Percentiles rank a stretch among this genome's conserved stretches.
These are phyloP conservation scores for Aspergillus sergii DNA, from an alignment of 2,329 filamentous ascomycete species.

Conservation along the genomic window DNA sequence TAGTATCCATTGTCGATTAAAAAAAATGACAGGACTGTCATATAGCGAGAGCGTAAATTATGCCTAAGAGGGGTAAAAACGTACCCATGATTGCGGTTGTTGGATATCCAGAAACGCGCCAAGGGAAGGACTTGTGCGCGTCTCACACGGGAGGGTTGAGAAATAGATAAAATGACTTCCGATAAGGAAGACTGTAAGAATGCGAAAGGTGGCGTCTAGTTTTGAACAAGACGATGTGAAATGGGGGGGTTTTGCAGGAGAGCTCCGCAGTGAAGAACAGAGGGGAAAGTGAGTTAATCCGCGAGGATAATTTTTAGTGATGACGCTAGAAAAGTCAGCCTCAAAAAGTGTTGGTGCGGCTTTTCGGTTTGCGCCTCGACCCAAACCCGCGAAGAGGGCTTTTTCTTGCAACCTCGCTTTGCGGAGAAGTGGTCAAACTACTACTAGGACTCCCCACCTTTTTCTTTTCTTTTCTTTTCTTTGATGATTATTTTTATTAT, in stretches of 20 bases:
- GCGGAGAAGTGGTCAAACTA: background rate
- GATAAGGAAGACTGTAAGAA: slow-evolving; percentile 22
- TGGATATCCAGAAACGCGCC: slow-evolving; percentile 42
- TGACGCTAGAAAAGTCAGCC: slow-evolving; percentile 46
- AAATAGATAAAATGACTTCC: slow-evolving; percentile 20
- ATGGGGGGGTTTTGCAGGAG: slow-evolving; percentile 21
- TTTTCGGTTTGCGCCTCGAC: slow-evolving; percentile 22
- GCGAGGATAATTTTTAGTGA: slow-evolving; percentile 47
- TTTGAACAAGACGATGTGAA: slow-evolving; percentile 17
- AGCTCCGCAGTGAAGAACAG: slow-evolving; percentile 29
- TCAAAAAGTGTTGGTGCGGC: slow-evolving; percentile 34
- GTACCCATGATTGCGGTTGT: slow-evolving; percentile 63
- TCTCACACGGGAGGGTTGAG: slow-evolving; percentile 32
- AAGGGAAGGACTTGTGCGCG: slow-evolving; percentile 41
- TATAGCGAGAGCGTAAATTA: slow-evolving; percentile 8
- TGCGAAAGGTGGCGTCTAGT: slow-evolving; percentile 21
- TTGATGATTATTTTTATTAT: background rate
- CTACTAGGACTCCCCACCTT: slow-evolving; percentile 5
- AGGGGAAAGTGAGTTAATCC: slow-evolving; percentile 40
- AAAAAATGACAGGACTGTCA: slow-evolving; percentile 11
- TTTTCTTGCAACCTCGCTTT: slow-evolving; percentile 11
- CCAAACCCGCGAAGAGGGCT: slow-evolving; percentile 25
- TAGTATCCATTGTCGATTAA: slow-evolving; percentile 41
- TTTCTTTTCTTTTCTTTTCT: background rate
- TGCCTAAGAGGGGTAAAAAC: slow-evolving; percentile 27